Base-by-base conservation (phyloP, 352 stramenopile genomes). In the Pythium apleroticum region DNA sequence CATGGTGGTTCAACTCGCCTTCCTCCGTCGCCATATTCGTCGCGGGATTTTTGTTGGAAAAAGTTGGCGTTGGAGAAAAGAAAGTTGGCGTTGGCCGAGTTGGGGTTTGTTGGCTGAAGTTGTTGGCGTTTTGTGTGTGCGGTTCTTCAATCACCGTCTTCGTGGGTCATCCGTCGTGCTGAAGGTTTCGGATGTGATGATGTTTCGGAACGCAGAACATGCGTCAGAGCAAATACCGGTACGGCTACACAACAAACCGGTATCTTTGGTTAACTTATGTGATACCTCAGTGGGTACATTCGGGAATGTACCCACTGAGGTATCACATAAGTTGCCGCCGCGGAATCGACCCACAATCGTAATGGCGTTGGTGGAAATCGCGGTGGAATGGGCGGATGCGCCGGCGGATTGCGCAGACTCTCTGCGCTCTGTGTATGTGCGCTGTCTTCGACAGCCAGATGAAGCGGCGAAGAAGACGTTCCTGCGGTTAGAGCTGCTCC, bases 401-500 rank as follows among this genome's bases (percentile, higher is more conserved):
- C 52, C 57, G 10, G 53, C 22, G 15, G 45, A 52, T 46, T 53
- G 22, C 22, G 31, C 5, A 12, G 24, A 37, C 14, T 22, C 25
- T 10, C 33, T 35, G 37, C 24, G 22, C 12, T 9, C 22, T 14
- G 37, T 82, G 24, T 80, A 72, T 22, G 57, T 80, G 60, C 66
- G 64, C 35, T 80, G 70, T 64, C 63, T 19, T 22, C 66, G 66
- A 11, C 35, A 56, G 30, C 1, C 53, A 15, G 61, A 62, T 17
- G 54, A 62, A 8, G 19, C 17, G 3, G 6, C 22, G 24, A 33
- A 24, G 24, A 45, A 52, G 46, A 30, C 41, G 8, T 58, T 24
- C 49, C 46, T 88, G 11, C 35, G 63, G 3, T n/a, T 88, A 25
- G 63, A 75, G 24, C 33, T 84, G 7, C 17, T 78, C 8, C 61